A percentile compares a stretch with the other conserved stretches of the same genome.
phyloP scores from a whole-genome alignment of 306 rosid species.

The Hylodesmum podocarpum region DNA sequence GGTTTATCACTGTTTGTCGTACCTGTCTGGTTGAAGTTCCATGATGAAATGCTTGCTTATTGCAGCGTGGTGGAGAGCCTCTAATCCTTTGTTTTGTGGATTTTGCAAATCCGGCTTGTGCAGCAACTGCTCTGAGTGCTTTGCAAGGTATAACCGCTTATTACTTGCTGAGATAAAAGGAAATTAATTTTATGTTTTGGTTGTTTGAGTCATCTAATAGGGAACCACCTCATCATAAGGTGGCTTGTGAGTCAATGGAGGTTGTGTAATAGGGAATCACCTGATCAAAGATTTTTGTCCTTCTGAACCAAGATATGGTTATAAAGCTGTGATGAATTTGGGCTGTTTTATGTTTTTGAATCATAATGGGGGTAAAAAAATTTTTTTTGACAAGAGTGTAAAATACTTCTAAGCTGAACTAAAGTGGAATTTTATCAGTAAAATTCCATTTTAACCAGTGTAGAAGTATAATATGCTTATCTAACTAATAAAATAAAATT shows the following conservation, averaged over 20 bases:
- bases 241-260: neutral
- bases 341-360: neutral
- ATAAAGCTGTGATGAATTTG: neutral
- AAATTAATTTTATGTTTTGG: conserved; percentile 15
- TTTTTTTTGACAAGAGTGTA: no score
- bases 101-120: conserved; percentile 81
- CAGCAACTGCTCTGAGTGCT: conserved; percentile 92
- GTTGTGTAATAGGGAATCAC: no score
- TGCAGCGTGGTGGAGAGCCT: conserved; percentile 94
- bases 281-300: no score
- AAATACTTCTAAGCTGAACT: neutral
- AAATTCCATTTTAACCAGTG: neutral
- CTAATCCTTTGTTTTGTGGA: conserved; percentile 90
- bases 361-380: neutral
- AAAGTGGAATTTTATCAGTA: neutral
- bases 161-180: conserved; percentile 9
- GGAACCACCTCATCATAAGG: neutral
- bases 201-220: neutral
- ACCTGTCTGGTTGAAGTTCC: conserved; percentile 18
- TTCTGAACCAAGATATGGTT: no score
- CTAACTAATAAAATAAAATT: neutral
- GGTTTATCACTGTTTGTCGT: neutral
- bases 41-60: conserved; percentile 29
- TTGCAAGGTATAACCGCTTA: conserved; percentile 63
- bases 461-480: neutral